A percentile compares a stretch with the other conserved stretches of the same genome.
phyloP scores from a whole-genome alignment of 768 basidiomycete genomes.

The Termitomyces sp. region DNA sequence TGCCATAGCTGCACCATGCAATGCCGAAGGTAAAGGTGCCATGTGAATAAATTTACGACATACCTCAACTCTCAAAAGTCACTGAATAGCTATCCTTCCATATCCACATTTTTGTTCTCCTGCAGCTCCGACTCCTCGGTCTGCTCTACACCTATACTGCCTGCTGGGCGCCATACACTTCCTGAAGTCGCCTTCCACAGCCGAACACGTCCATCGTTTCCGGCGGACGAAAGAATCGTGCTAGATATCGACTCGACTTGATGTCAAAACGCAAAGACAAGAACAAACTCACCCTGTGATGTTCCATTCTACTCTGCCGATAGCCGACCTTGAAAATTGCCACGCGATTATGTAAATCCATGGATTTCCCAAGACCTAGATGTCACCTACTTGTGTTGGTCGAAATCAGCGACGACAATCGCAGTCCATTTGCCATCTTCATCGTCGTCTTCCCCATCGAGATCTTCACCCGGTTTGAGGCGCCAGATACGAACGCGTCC shows the following conservation, averaged over 20 bases:
- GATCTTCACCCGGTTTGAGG: slow-evolving; percentile 54
- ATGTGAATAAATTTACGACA: background rate
- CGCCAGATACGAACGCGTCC: slow-evolving; percentile 90
- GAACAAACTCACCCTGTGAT: slow-evolving; percentile 59
- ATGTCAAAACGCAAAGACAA: background rate
- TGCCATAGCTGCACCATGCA: too few species aligned
- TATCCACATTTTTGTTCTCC: slow-evolving; percentile 34
- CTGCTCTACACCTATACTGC: slow-evolving; percentile 78
- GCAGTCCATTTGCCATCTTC: slow-evolving; percentile 69
- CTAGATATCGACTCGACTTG: slow-evolving; percentile 28
- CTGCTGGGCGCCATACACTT: slow-evolving; percentile 80
- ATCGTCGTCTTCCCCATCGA: slow-evolving; percentile 30
- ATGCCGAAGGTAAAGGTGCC: too few species aligned
- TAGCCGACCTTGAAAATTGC: slow-evolving; percentile 45
- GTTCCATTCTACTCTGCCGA: slow-evolving; percentile 93
- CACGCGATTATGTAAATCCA: background rate
- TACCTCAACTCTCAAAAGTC: background rate
- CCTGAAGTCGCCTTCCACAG: slow-evolving; percentile 84
- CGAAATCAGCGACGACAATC: slow-evolving; percentile 77
- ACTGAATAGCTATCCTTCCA: slow-evolving; percentile 24
- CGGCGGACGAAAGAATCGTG: slow-evolving; percentile 76
- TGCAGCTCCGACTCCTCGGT: slow-evolving; percentile 33
- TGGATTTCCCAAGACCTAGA: background rate
- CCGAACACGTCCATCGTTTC: slow-evolving; percentile 77
- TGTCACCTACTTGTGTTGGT: slow-evolving; percentile 64